Evolutionary conservation across 2,329 filamentous ascomycete species (phyloP).

Genomic region (Didymella segeticola): DNA sequence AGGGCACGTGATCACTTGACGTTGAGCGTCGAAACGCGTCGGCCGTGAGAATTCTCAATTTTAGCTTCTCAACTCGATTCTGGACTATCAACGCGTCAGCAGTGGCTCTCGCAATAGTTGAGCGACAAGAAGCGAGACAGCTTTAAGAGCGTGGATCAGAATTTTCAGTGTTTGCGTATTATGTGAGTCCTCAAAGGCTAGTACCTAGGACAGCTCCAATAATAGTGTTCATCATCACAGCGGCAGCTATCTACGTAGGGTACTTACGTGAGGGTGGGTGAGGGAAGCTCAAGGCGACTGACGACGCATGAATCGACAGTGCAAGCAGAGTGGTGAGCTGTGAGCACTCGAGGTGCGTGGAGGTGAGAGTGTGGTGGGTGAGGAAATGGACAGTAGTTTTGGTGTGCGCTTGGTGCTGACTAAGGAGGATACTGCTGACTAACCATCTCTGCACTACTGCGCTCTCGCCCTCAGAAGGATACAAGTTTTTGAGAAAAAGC

Average conservation of each 20-base stretch:
- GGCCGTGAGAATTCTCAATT: slow-evolving; percentile 1
- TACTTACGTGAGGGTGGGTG: slow-evolving; percentile 25
- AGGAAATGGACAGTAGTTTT: slow-evolving; percentile 4
- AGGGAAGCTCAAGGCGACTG: slow-evolving; percentile 1
- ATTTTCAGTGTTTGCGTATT: slow-evolving; percentile 53
- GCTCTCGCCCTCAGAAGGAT: too few species aligned
- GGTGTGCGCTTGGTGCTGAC: background rate
- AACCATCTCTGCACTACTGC: too few species aligned
- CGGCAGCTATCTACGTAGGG: slow-evolving; percentile 11
- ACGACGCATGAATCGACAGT: slow-evolving; percentile 11
- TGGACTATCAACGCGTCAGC: slow-evolving; percentile 26
- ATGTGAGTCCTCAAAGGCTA: slow-evolving; percentile 60
- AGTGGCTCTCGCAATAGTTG: slow-evolving; percentile 6
- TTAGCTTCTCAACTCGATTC: slow-evolving; percentile 5
- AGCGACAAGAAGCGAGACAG: slow-evolving; percentile 1
- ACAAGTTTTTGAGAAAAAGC: too few species aligned
- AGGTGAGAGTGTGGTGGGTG: background rate
- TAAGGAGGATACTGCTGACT: slow-evolving; percentile 5
- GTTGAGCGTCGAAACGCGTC: background rate
- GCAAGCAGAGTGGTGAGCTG: background rate
- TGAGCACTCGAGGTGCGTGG: background rate
- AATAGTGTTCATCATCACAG: slow-evolving; percentile 64
- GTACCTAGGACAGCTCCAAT: slow-evolving; percentile 79
- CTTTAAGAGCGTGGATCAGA: slow-evolving; percentile 41
- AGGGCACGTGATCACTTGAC: background rate